Base-by-base conservation (phyloP, 371 early-diverging fungal species). In the Gilbertella persicaria region DNA sequence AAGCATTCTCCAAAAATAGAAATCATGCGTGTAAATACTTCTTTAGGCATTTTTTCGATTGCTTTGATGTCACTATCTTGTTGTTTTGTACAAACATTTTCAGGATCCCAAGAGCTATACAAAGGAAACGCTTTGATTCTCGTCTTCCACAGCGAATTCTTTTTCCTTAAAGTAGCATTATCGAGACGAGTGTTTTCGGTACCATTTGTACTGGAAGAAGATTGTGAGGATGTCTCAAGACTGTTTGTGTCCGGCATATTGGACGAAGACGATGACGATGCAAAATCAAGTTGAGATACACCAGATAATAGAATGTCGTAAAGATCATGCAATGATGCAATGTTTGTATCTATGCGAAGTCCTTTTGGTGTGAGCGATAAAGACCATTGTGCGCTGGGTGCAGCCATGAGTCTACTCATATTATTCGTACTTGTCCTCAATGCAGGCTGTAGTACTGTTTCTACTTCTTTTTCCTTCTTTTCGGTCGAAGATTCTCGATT, bases 81-180 rank as follows among this genome's bases (percentile, higher is more conserved):
- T 12, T 25, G 13, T 25, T 13, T 16, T 17, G 28, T 47, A 42
- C 16, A 12, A 16, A 33, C 16, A 46, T 35, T 21, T 4, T 10
- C 45, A 13, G 75, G 59, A 16, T 71, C 77, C 77, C 77, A 77
- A 9, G 64, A 64, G 23, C 77, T 77, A 38, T 77, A 77, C 6
- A 77, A 55, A n/a, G 77, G 77, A 39, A 73, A 71, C 7, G 67
- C 63, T 14, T 67, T 65, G 28, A 65, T 49, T 28, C 73, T 61
- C 23, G 68, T 56, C 21, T 63, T 69, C 61, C 71, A 77, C 0
- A 73, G 44, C 2, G 71, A 62, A 20, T 77, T 66, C 16, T 59
- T 65, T 28, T 68, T 68, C 17, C 62, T 46, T 0, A 73, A 46
- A 0, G 73, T 67, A 0, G 63, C 69, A 16, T 63, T 45, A 12